Percentiles rank a stretch among this genome's conserved stretches.
phyloP scores from a whole-genome alignment of 169 alveolate species.

The Babesia gibsoni region DNA sequence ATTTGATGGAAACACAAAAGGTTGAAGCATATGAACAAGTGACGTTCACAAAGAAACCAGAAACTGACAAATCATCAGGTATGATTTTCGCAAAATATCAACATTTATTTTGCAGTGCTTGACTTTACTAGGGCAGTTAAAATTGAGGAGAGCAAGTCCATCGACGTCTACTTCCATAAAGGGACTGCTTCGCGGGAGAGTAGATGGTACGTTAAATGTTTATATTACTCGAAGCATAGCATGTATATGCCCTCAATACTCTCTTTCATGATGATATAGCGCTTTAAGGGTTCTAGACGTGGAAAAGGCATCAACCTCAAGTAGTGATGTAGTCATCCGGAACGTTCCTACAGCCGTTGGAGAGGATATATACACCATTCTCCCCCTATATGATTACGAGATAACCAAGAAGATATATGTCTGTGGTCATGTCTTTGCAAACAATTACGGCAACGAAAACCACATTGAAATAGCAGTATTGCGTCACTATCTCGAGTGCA shows the following conservation, averaged over 20 bases:
- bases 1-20: conserved; percentile 21
- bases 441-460: conserved; percentile 67
- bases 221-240: no score
- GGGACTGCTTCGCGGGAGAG: conserved; percentile 28
- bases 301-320: background rate
- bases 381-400: conserved; percentile 1
- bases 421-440: conserved; percentile 58
- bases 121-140: conserved; percentile 32
- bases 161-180: conserved; percentile 41
- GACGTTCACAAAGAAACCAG: background rate
- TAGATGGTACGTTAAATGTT: conserved; percentile 21
- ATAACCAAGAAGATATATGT: conserved; percentile 6
- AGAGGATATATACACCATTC: background rate
- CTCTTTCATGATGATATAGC: background rate
- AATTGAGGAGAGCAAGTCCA: conserved; percentile 4
- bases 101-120: background rate
- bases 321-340: conserved; percentile 16
- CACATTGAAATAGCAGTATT: conserved; percentile 66
- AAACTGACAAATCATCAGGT: background rate
- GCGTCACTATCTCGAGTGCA: conserved; percentile 58
- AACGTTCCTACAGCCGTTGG: background rate
- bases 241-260: no score
- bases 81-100: background rate
- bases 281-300: background rate
- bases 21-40: conserved; percentile 4